Conservation (phyloP, 768 basidiomycete species). For the Russula sp. region DNA sequence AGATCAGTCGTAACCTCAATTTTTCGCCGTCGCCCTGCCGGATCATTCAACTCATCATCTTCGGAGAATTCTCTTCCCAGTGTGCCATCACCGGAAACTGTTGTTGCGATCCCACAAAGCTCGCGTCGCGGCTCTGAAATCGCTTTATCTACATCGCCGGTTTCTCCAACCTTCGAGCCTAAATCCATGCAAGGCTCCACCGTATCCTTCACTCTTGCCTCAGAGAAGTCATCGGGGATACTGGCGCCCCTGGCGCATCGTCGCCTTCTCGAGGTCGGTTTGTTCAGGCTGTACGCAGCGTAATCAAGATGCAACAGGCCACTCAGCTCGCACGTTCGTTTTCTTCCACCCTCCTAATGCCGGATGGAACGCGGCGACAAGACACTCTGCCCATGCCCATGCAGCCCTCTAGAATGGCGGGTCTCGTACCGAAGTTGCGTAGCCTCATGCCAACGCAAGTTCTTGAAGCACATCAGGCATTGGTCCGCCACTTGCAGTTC, state of each 20-base stretch:
- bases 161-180: conserved; percentile 26
- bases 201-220: conserved; percentile 22
- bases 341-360: conserved; percentile 33
- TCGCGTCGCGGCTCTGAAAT: conserved; percentile 28
- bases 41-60: conserved; percentile 13
- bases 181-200: conserved; percentile 17
- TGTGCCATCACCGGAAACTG: conserved; percentile 15
- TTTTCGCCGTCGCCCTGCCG: conserved; percentile 20
- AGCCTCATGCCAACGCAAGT: conserved; percentile 56
- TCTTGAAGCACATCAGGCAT: conserved; percentile 59
- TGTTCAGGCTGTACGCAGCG: conserved; percentile 45
- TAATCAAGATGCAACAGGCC: conserved; percentile 43
- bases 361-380: conserved; percentile 26
- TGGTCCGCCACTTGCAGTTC: conserved; percentile 72
- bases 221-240: conserved; percentile 27
- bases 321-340: conserved; percentile 33
- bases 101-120: conserved; percentile 13
- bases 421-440: conserved; percentile 54
- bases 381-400: conserved; percentile 37
- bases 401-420: conserved; percentile 52
- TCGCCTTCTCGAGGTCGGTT: conserved; percentile 40
- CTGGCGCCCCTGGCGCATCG: conserved; percentile 30
- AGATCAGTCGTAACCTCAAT: conserved; percentile 19
- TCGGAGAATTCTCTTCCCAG: conserved; percentile 25
- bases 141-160: conserved; percentile 29